Base-by-base conservation (phyloP, 2,329 filamentous ascomycete genomes). In the Hirsutella minnesotensis region DNA sequence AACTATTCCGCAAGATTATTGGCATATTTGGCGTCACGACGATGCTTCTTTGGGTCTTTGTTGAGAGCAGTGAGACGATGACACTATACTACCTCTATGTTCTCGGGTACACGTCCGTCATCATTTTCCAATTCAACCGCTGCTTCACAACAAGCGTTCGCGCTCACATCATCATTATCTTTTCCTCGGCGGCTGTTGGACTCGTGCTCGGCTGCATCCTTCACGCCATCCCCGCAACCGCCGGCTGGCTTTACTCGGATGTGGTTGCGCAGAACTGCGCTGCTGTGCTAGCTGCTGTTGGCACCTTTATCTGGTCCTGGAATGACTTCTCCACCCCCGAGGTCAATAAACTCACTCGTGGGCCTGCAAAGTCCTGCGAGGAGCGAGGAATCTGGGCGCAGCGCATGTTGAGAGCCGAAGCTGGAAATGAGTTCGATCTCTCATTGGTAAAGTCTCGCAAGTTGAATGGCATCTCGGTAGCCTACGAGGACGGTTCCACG, bases 51-150 rank as follows among this genome's bases (percentile, higher is more conserved):
- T 65, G 62, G 62, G 39, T 58, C 1, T 52, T 63, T n/a, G 59
- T 62, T 2, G 51, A 56, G 9, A 53, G 54, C 39, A 18, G 40
- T 2, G 39, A 56, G n/a, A 58, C 58, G 9, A 53, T 58, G n/a
- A 49, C 55, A 27, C 46, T 62, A 5, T 65, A 62, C 43, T 61
- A 57, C 39, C 48, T 52, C 19, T 65, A 65, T 45, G 47, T 55
- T 30, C 46, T 60, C 15, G 61, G 59, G 0, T 65, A 65, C 48
- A 56, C 58, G 1, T 52, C 56, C 10, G 60, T 63, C 40, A 55
- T 65, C 39, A 27, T 64, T 18, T 63, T 64, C 47, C 61, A 65
- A 43, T 63, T 63, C 53, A 65, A 65, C 47, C 56, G 62, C 7
- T 62, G 62, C 45, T 65, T 65, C 49, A 63, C 62, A 13, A 62